Evolutionary conservation across 805 yeast genomes (phyloP), one percentile per base, ranked within the genome.

Genomic region (Kluyveromyces aestuarii): DNA sequence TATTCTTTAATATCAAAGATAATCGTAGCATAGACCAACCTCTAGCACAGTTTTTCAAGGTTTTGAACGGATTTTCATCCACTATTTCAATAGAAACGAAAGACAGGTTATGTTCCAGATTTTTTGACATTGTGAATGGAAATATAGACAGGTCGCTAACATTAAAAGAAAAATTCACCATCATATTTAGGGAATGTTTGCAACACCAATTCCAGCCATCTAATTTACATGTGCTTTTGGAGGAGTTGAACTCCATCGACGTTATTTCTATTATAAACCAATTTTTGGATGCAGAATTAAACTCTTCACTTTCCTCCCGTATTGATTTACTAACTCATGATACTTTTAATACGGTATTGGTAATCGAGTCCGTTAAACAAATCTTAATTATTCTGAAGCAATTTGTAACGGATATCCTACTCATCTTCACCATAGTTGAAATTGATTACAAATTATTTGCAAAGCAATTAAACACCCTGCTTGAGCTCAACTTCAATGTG

Each of bases 141-240:
- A 63, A 58, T 27, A 58, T 63, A 36, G 59, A 65, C 39, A 67
- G 59, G 38, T 57, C 55, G 37, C 65, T 61, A 51, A 69, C 77
- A 27, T 61, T 62, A 8, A 53, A 50, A 18, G 61, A 64, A 19
- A 55, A 54, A 44, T 59, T 70, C 17, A 50, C 57, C 0, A 52
- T 58, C 6, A 64, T 77, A 6, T 77, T 79, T 51, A 71, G 72
- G 33, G 51, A 65, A 0, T 55, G 66, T 16, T 63, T 82, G 44
- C 63, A 73, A 10, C 57, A 66, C 3, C 66, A 67, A 45, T 64
- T 80, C 46, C 72, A 73, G 50, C 63, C 69, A 36, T 52, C 62
- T 1, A 66, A 69, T 36, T 61, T 74, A 36, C 54, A 66, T 33
- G 66, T 58, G 8, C 56, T 79, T n/a, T 67, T 76, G 36, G 60